A percentile compares a stretch with the other conserved stretches of the same genome.
Conservation (phyloP, 2,329 filamentous ascomycete genomes). For the Cadophora malorum region DNA sequence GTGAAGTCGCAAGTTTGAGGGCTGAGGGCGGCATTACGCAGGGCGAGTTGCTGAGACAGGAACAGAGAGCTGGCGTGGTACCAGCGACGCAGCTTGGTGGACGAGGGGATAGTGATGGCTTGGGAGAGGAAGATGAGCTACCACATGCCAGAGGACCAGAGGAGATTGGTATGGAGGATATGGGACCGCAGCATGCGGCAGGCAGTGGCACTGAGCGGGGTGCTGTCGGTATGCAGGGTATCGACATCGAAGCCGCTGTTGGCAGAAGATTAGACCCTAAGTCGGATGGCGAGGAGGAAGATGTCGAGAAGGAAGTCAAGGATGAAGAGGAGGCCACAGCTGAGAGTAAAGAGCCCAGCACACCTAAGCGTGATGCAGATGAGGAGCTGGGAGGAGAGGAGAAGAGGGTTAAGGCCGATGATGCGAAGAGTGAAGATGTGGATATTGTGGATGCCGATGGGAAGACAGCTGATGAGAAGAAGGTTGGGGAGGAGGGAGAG, state of each 20-base stretch:
- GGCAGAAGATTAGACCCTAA: constrained; percentile 55
- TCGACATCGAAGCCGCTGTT: constrained; percentile 67
- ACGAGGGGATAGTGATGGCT: constrained; percentile 44
- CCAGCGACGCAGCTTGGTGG: constrained; percentile 65
- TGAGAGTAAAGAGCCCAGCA: constrained; percentile 51
- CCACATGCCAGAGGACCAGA: constrained; percentile 87
- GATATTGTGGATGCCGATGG: constrained; percentile 35
- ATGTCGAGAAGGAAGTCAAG: constrained; percentile 41
- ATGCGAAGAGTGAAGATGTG: constrained; percentile 25
- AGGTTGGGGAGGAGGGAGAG: constrained; percentile 31
- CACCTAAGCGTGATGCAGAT: constrained; percentile 21
- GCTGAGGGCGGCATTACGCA: constrained; percentile 70
- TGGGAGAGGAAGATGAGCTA: constrained; percentile 64
- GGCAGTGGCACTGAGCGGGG: constrained; percentile 47
- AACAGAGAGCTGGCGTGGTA: constrained; percentile 82
- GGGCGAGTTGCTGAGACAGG: constrained; percentile 83
- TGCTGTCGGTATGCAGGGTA: constrained; percentile 57
- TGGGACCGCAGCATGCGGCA: constrained; percentile 68
- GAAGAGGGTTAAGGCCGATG: constrained; percentile 59
- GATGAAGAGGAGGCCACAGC: constrained; percentile 51
- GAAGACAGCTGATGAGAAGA: constrained; percentile 30
- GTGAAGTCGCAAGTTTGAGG: constrained; percentile 36
- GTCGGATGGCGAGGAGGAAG: constrained; percentile 46
- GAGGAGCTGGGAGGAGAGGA: constrained; percentile 47
- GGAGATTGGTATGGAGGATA: constrained; percentile 84